These are phyloP conservation scores for Berberis thunbergii DNA, from an alignment of 164 flowering plant genomes.

Conservation along the genomic window DNA sequence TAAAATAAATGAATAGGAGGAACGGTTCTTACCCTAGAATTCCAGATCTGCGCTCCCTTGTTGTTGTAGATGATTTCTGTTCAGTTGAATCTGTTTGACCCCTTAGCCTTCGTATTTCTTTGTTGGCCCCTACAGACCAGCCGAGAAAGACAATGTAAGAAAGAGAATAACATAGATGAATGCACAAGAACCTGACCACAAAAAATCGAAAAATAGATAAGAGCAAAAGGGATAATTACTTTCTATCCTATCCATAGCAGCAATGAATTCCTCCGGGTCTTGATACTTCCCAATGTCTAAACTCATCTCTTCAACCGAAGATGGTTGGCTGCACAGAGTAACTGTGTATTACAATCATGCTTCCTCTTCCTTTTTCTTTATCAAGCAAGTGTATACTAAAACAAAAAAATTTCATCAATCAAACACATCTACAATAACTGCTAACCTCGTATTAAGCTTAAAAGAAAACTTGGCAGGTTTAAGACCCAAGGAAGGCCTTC, in stretches of 20 bases:
- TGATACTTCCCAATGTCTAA: slow-evolving; percentile 32
- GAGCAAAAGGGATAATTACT: slow-evolving; percentile 27
- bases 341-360: slow-evolving; percentile 2
- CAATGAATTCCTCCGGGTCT: slow-evolving; percentile 65
- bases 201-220: not conserved
- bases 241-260: slow-evolving; percentile 49
- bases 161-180: not conserved
- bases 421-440: not conserved
- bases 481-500: slow-evolving; percentile 58
- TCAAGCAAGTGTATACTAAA: not conserved
- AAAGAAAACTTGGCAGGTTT: slow-evolving; percentile 59
- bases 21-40: slow-evolving; percentile 36
- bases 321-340: slow-evolving; percentile 33
- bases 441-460: slow-evolving; percentile 40
- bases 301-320: slow-evolving; percentile 24
- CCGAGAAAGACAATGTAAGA: slow-evolving; percentile 4
- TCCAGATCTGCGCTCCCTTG: slow-evolving; percentile 59
- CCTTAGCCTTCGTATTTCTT: slow-evolving; percentile 42
- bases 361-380: not conserved
- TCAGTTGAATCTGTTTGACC: slow-evolving; percentile 27
- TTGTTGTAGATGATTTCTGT: slow-evolving; percentile 8
- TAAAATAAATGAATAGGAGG: not conserved
- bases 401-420: not conserved
- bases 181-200: not conserved
- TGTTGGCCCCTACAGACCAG: slow-evolving; percentile 42